Base-by-base conservation (phyloP, 2,329 filamentous ascomycete species). In the Hirsutella minnesotensis region DNA sequence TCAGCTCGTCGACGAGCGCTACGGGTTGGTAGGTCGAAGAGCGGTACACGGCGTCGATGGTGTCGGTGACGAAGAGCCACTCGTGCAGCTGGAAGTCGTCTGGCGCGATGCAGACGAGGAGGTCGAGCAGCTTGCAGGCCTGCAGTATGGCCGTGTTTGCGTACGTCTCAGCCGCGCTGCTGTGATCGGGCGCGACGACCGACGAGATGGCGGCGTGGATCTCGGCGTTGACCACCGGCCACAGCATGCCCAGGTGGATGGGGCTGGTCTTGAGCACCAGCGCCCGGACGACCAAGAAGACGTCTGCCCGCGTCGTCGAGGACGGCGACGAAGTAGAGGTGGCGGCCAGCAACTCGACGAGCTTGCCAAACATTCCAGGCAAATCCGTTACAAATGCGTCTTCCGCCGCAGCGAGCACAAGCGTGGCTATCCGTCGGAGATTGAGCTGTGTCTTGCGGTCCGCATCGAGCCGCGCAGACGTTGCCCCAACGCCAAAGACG, bases 71-170 rank as follows among this genome's bases (percentile, higher is more conserved):
- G 61, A 95, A 98, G 4, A 96, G 77, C 92, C 92, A 98, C 67
- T 95, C 87, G 55, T 94, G 83, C n/a, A 96, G 75, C 61, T 96
- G 92, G 64, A 96, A 98, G 59, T 98, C 92, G 52, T 98, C 92
- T 0, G 89, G 90, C 4, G 85, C 83, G 8, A 89, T 71, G 36
- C 87, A 81, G 13, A 96, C 75, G n/a, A 98, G 70, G 18, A 88
- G 70, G 56, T 98, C 92, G 3, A 98, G 73, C 3, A 98, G 73
- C 58, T 96, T 98, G 65, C 89, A 95, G 1, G 88, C 89, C 60
- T 98, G 90, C 3, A 98, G 67, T 15, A 95, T 68, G 3, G 84
- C 80, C 3, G 78, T 67, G 50, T 86, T 83, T 55, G 77, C 86
- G 63, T 87, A 95, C 10, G 77, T 82, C 20, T 92, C 85, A 7